These are phyloP conservation scores for Magnolia kwangsiensis DNA, from an alignment of 164 flowering plant genomes.

Conservation along the genomic window DNA sequence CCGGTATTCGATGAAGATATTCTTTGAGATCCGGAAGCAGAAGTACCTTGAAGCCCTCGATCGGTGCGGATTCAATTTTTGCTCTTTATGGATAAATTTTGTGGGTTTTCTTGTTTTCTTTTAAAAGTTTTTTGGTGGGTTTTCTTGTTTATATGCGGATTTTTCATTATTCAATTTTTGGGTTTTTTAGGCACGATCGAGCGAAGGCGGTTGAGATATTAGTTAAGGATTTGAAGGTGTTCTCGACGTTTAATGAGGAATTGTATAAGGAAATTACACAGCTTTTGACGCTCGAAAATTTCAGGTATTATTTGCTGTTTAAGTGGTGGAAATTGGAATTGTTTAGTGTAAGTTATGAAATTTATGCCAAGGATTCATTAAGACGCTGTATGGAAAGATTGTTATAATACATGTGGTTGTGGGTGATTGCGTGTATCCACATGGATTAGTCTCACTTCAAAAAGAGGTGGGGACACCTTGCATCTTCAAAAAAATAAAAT, in stretches of 20 bases:
- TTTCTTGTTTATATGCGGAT: not conserved
- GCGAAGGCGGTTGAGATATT: constrained; percentile 83
- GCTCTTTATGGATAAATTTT: not conserved
- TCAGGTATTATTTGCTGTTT: constrained; percentile 48
- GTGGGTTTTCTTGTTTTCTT: not conserved
- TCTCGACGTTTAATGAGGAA: constrained; percentile 80
- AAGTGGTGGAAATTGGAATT: not conserved
- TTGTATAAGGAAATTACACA: constrained; percentile 81
- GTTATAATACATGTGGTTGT: too few species aligned
- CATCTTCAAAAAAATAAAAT: too few species aligned
- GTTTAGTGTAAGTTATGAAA: too few species aligned
- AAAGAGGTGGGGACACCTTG: too few species aligned
- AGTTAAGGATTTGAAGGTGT: constrained; percentile 76
- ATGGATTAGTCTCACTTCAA: too few species aligned
- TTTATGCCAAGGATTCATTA: too few species aligned
- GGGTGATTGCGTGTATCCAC: too few species aligned
- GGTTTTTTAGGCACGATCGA: constrained; percentile 59
- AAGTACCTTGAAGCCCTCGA: constrained; percentile 91
- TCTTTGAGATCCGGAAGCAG: constrained; percentile 84
- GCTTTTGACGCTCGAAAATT: constrained; percentile 65
- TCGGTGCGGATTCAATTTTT: constrained; percentile 20
- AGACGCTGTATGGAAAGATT: too few species aligned
- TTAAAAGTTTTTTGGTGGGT: not conserved
- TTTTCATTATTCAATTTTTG: constrained; percentile 14
- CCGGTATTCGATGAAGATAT: constrained; percentile 82